Evolutionary conservation across 225 moss, liverwort and hornwort species (phyloP), one percentile per base, ranked within the genome.

Genomic region (Marchantia paleacea): DNA sequence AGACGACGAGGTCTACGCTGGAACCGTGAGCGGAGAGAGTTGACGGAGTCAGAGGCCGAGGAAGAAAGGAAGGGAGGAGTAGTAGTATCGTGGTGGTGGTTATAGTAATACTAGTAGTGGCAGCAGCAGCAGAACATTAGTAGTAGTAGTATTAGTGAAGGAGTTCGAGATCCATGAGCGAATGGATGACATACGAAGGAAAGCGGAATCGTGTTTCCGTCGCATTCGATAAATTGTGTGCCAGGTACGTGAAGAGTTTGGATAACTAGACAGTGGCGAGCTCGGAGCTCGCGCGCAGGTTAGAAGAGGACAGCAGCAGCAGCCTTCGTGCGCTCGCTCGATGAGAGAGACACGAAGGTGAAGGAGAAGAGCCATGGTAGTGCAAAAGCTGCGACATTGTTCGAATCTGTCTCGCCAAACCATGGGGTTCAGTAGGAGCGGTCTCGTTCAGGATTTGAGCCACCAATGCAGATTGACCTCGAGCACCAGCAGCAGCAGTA

Each of bases 171-270:
- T 68, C 68, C 31, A 72, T 51, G 72, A 72, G 72, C 72, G 50
- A 14, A 72, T 72, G 72, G 51, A 72, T 52, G 72, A 72, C 49
- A 72, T 52, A 72, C 72, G 50, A 52, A 9, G 49, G 72, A 49
- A n/a, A 51, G 20, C 72, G 51, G 49, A 49, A 28, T 74, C 26
- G 74, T 74, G 74, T 74, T 74, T 55, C 74, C 54, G 53, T 55
- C 6, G 53, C 26, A 74, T 53, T 74, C 29, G 52, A 74, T 9
- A 50, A 50, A 25, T 74, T 74, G 54, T 74, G 52, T 74, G 12
- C 25, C 14, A 4, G 51, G 53, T 74, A 53, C 5, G 39, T 55
- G 74, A 74, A 50, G 54, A 55, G 74, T 74, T 74, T 29, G 74
- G 72, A 29, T 74, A 54, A 51, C 24, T 25, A 53, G 54, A 14